Evolutionary conservation across 176 grass and related monocot genomes (phyloP), one percentile per base, ranked within the genome.

Genomic region (Musa itinerans): DNA sequence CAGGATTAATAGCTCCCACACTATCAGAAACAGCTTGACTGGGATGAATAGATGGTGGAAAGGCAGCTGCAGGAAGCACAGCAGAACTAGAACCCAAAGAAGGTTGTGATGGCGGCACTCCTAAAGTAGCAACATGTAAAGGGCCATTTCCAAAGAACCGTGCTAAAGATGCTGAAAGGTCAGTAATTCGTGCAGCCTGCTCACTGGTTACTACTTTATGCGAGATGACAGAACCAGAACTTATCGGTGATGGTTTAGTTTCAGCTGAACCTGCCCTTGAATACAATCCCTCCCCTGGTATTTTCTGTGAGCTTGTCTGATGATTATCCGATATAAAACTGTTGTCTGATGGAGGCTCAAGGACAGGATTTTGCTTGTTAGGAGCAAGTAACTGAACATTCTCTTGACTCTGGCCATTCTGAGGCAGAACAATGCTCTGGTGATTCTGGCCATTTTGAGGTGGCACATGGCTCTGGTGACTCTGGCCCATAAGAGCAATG

Each of bases 121-220:
- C 87, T 50, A 63, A 48, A 14, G 90, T 64, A 71, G 57, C 76
- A 52, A 78, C 49, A 63, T 73, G 71, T 14, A 79, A 59, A 88
- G 81, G 63, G 29, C 89, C 80, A 75, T 74, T 96, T 58, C 78
- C 87, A 80, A 99, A 85, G 59, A 79, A 92, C 29, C 81, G 86
- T 52, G 86, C 87, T 81, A 99, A 82, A 68, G 87, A 99, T 77
- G 96, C 89, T 56, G 77, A 83, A 15, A 84, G 67, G 43, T 87
- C 68, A 57, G 89, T 87, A 76, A 91, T 84, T 71, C 85, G 83
- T 66, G 84, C 81, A 11, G 82, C 86, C 69, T 89, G 84, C 65
- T 84, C 88, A 26, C 75, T 93, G 48, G 84, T 85, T 23, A 76
- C 75, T 68, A 84, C 59, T 64, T 86, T 95, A 43, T 81, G 81